Conservation (phyloP, 345 rosid species). For the Erucastrum elatum region DNA sequence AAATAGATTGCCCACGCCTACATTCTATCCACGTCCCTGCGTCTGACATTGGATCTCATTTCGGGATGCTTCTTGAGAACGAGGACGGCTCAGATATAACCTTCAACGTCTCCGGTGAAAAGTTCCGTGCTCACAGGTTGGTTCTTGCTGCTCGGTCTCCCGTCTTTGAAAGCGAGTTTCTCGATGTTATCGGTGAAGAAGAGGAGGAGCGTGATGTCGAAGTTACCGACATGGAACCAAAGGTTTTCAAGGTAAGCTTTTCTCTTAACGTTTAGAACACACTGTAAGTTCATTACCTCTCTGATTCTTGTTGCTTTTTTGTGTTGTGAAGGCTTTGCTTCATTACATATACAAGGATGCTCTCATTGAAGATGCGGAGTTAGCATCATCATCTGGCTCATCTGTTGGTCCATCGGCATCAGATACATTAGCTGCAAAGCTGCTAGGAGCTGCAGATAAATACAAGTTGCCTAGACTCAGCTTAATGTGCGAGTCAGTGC, state of each 20-base stretch:
- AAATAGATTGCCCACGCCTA: constrained; percentile 72
- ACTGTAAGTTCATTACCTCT: not conserved
- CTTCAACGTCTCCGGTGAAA: constrained; percentile 73
- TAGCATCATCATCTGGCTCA: constrained; percentile 49
- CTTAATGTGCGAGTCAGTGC: constrained; percentile 80
- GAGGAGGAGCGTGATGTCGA: constrained; percentile 52
- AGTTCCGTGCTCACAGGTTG: constrained; percentile 77
- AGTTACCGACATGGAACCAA: constrained; percentile 77
- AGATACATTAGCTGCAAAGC: constrained; percentile 67
- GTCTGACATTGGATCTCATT: constrained; percentile 81
- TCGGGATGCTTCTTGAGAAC: constrained; percentile 76
- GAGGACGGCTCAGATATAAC: constrained; percentile 79
- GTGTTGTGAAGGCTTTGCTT: constrained; percentile 69
- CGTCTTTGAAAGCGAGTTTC: constrained; percentile 70
- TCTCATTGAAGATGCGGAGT: constrained; percentile 69
- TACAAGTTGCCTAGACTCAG: constrained; percentile 79
- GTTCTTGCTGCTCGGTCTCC: constrained; percentile 86
- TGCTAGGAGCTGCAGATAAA: constrained; percentile 84
- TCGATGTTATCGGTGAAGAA: constrained; percentile 46
- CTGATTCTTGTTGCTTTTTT: constrained; percentile 23
- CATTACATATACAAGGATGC: constrained; percentile 78
- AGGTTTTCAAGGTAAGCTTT: constrained; percentile 94
- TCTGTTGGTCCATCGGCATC: constrained; percentile 51
- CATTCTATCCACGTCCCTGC: constrained; percentile 83
- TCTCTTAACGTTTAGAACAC: too few species aligned